Base-by-base conservation (phyloP, 495 filamentous ascomycete genomes). In the Symbiotaphrina buchneri region DNA sequence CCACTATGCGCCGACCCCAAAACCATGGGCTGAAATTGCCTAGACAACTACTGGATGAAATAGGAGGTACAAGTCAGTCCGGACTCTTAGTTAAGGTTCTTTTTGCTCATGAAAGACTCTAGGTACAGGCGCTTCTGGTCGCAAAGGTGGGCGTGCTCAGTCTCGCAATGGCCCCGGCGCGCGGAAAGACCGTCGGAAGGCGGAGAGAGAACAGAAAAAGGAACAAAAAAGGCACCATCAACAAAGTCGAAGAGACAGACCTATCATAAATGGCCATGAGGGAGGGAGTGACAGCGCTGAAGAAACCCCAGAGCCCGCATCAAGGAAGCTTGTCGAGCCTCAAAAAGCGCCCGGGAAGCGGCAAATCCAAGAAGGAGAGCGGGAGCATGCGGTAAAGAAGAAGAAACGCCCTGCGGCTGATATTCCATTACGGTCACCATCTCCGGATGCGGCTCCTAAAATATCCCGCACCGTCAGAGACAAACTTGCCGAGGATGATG, bases 401-500 rank as follows among this genome's bases (percentile, higher is more conserved):
- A n/a, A n/a, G n/a, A n/a, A n/a, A n/a, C n/a, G n/a, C n/a, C n/a
- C n/a, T n/a, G n/a, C n/a, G n/a, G n/a, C n/a, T n/a, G n/a, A n/a
- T n/a, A n/a, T n/a, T n/a, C n/a, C n/a, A n/a, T n/a, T n/a, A n/a
- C n/a, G n/a, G n/a, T n/a, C n/a, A n/a, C n/a, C n/a, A n/a, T n/a
- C n/a, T n/a, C n/a, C n/a, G n/a, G n/a, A n/a, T n/a, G n/a, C n/a
- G n/a, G n/a, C n/a, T n/a, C n/a, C n/a, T n/a, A n/a, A n/a, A 29
- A 30, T 74, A 7, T 64, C 79, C 5, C 66, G 59, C 33, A 55
- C 54, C 0, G 56, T 75, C 1, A 69, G 65, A 46, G 61, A 70
- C 4, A 72, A 65, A 37, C 52, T 95, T 14, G 56, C 53, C 0
- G 53, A 71, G 31, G 87, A 95, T 34, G 80, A 94, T 41, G 71